Evolutionary conservation across 2,329 filamentous ascomycete species (phyloP).

Genomic region (Karstenula rhodostoma): DNA sequence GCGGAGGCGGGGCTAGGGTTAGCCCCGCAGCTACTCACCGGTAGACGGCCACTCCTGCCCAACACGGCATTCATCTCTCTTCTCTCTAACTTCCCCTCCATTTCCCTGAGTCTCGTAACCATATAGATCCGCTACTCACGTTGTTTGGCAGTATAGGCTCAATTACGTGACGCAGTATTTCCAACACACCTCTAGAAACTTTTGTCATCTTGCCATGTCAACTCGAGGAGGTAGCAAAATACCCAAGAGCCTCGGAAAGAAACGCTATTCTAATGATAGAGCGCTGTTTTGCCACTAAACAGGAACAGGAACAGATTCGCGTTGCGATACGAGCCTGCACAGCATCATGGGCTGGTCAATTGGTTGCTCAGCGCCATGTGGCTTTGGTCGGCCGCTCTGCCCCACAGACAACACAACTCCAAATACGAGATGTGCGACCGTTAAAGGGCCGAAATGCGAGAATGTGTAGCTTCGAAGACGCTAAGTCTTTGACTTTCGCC

Average conservation of each 20-base stretch:
- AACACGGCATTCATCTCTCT: no score
- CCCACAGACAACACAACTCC: neutral
- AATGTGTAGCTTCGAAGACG: neutral
- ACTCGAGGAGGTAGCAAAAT: neutral
- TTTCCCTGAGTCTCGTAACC: no score
- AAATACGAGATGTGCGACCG: neutral
- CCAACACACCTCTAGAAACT: neutral
- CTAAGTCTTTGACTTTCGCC: neutral
- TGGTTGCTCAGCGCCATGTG: neutral
- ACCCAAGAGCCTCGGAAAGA: neutral
- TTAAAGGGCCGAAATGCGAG: neutral
- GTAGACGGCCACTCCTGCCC: no score
- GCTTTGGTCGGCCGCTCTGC: neutral
- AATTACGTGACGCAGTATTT: neutral
- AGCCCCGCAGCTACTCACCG: no score
- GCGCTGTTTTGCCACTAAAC: neutral
- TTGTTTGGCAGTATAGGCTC: no score
- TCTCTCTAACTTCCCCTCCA: no score
- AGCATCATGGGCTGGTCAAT: neutral
- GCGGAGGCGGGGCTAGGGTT: no score
- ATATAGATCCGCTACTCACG: no score
- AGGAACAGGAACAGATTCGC: neutral
- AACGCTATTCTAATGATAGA: neutral
- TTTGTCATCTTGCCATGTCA: neutral
- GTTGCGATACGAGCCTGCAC: conserved; percentile 2